These are phyloP conservation scores for Rubia yunnanensis DNA, from an alignment of 257 asterid genomes.

Conservation along the genomic window DNA sequence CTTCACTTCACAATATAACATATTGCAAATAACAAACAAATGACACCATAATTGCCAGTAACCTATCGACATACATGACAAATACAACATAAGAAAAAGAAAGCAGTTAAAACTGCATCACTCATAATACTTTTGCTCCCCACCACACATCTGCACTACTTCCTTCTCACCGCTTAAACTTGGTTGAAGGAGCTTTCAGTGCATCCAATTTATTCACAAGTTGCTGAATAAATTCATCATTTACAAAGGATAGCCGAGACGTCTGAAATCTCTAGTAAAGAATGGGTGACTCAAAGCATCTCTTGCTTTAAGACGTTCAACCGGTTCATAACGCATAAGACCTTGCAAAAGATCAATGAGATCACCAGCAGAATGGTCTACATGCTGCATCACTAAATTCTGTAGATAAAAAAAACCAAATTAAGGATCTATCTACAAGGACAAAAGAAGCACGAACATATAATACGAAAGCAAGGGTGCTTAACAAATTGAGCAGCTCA, in stretches of 20 bases:
- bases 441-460: not conserved
- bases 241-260: constrained; percentile 47
- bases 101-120: not conserved
- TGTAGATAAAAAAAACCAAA: constrained; percentile 10
- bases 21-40: not conserved
- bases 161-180: constrained; percentile 5
- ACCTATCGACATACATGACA: not conserved
- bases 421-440: not conserved
- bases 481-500: too few species aligned
- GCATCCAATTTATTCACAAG: not conserved
- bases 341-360: constrained; percentile 44
- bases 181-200: not conserved
- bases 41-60: not conserved
- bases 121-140: not conserved
- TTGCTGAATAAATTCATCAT: constrained; percentile 7
- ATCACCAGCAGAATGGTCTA: constrained; percentile 47
- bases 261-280: constrained; percentile 31
- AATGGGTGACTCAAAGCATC: constrained; percentile 42
- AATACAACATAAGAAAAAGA: constrained; percentile 1
- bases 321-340: constrained; percentile 36
- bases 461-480: too few species aligned
- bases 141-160: not conserved
- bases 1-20: not conserved
- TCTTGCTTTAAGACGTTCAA: constrained; percentile 28
- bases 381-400: constrained; percentile 47